Base-by-base conservation (phyloP, 1,284 basidiomycete species). In the Irpex rosettiformis region DNA sequence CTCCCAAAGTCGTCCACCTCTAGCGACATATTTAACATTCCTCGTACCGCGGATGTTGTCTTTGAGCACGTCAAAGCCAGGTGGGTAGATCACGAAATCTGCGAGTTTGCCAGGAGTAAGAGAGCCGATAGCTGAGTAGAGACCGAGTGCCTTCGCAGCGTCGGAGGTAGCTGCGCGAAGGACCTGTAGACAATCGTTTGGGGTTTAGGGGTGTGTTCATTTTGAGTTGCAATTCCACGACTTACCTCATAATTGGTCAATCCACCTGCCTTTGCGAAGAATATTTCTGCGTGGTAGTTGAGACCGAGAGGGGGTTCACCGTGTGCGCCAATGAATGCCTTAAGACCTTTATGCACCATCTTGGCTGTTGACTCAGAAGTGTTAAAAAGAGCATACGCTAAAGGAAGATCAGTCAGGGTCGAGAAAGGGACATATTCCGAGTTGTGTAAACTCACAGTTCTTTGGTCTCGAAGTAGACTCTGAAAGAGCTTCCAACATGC, bases 251-350 rank as follows among this genome's bases (percentile, higher is more conserved):
- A 83, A 66, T 78, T 80, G 2, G 68, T 73, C 56, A 72, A 65
- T 1, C 88, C 88, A 16, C 88, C 88, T 16, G 77, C 73, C 54
- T 75, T 73, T 13, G 85, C 76, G 68, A 88, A 88, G 58, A 73
- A 77, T 80, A 89, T 84, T 66, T 90, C 88, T 21, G 81, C 79
- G 61, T 90, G 88, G 65, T 89, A 90, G 72, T 87, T 88, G n/a
- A 85, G 66, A 1, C 88, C 88, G 11, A 88, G 70, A 0, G 88
- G 88, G 1, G 83, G 79, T 69, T 90, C 88, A n/a, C 88, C 88
- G 63, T 90, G 88, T 0, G 88, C 88, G 27, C 88, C 88, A 59
- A 90, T 86, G 62, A 87, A 82, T 1, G 83, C 77, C 25, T 77
- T 75, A 21, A 88, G 68, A n/a, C 80, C 88, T 67, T 70, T 80